Percentiles rank a stretch among this genome's conserved stretches.
phyloP scores from a whole-genome alignment of 768 basidiomycete species.

The Podaxis carcinomalis region DNA sequence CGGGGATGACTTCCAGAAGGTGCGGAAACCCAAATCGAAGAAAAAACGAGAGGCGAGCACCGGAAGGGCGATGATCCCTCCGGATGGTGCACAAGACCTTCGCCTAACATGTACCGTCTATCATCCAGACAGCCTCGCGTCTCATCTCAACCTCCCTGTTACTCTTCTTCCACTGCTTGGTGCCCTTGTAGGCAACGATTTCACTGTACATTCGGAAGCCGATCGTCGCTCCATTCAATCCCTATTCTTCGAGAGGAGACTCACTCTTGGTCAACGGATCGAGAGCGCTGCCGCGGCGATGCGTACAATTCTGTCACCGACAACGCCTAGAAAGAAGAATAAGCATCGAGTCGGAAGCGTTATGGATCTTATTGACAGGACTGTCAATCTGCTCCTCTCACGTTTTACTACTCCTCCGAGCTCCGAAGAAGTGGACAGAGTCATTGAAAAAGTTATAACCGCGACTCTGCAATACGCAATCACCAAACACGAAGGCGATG shows the following conservation, averaged over 20 bases:
- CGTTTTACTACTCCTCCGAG: constrained; percentile 46
- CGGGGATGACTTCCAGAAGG: constrained; percentile 54
- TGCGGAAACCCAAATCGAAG: constrained; percentile 48
- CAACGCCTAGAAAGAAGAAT: constrained; percentile 41
- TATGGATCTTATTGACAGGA: constrained; percentile 72
- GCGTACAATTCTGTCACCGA: constrained; percentile 46
- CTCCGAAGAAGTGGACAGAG: constrained; percentile 58
- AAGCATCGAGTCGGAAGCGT: constrained; percentile 62
- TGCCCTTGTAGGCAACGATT: constrained; percentile 81
- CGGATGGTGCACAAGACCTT: constrained; percentile 38
- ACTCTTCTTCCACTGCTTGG: constrained; percentile 74
- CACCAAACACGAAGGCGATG: constrained; percentile 46
- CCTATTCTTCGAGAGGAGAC: constrained; percentile 63
- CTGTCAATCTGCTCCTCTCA: constrained; percentile 54
- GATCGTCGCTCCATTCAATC: constrained; percentile 48
- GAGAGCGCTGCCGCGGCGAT: constrained; percentile 58
- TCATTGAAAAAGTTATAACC: constrained; percentile 67
- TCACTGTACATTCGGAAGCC: constrained; percentile 47
- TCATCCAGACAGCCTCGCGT: constrained; percentile 55
- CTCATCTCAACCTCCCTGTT: constrained; percentile 61
- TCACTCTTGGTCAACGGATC: constrained; percentile 61
- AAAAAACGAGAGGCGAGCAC: constrained; percentile 31
- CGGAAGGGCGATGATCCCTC: constrained; percentile 50
- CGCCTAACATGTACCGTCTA: constrained; percentile 56
- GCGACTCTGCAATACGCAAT: constrained; percentile 78